Conservation (phyloP, 2,329 filamentous ascomycete genomes). For the Bipolaris cookei region DNA sequence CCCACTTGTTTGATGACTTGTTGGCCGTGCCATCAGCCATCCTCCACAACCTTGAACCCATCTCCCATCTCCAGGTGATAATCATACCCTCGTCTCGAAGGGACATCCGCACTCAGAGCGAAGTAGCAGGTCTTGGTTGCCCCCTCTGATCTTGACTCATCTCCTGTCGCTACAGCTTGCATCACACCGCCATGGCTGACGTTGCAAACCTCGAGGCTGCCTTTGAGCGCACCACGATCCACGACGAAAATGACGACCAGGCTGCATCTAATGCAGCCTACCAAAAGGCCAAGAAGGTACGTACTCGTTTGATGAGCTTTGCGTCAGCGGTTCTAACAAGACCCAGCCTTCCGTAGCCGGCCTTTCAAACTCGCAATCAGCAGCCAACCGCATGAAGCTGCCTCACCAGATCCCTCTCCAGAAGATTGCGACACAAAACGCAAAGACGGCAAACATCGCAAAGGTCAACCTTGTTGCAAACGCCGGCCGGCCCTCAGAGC, state of each 20-base stretch:
- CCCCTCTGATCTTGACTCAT: slow-evolving; percentile 17
- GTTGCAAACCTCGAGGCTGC: slow-evolving; percentile 81
- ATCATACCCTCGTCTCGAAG: slow-evolving; percentile 5
- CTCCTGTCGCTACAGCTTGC: slow-evolving; percentile 18
- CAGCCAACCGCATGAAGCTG: slow-evolving; percentile 70
- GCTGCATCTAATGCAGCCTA: slow-evolving; percentile 63
- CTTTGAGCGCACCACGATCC: slow-evolving; percentile 87
- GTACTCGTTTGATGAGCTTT: slow-evolving; percentile 8
- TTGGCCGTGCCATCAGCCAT: slow-evolving; percentile 1
- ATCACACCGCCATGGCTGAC: slow-evolving; percentile 50
- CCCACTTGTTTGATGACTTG: slow-evolving; percentile 26
- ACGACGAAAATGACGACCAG: slow-evolving; percentile 79
- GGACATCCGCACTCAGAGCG: slow-evolving; percentile 10
- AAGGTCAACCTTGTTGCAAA: slow-evolving; percentile 70
- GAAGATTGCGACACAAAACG: slow-evolving; percentile 83
- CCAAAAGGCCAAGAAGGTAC: slow-evolving; percentile 85
- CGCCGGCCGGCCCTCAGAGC: slow-evolving; percentile 52
- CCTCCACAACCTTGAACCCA: slow-evolving; percentile 12
- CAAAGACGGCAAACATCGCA: slow-evolving; percentile 59
- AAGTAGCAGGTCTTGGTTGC: slow-evolving; percentile 18
- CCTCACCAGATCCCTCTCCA: slow-evolving; percentile 76
- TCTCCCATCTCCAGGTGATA: slow-evolving; percentile 18
- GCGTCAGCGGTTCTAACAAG: slow-evolving; percentile 26
- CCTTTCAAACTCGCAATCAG: slow-evolving; percentile 52
- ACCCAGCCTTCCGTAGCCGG: slow-evolving; percentile 56